Evolutionary conservation across 1,284 basidiomycete species (phyloP).

Genomic region (Malassezia furfur): DNA sequence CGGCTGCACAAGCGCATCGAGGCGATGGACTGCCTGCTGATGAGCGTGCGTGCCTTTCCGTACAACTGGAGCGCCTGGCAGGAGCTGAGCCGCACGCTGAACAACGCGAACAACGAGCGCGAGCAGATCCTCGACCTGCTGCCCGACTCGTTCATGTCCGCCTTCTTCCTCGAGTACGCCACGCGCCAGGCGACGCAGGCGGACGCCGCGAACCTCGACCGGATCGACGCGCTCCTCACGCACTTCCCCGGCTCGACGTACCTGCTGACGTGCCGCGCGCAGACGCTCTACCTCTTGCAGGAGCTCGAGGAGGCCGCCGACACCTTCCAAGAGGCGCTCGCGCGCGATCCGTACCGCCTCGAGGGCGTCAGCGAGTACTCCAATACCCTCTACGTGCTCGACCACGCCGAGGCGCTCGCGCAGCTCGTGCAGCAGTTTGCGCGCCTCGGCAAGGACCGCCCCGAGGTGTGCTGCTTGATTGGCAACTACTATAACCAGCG

Average conservation of each 20-base stretch:
- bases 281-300: conserved; percentile 24
- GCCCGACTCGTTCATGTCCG: conserved; percentile 62
- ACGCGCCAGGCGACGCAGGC: conserved; percentile 65
- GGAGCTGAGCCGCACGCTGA: conserved; percentile 38
- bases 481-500: conserved; percentile 94
- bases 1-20: conserved; percentile 51
- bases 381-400: conserved; percentile 91
- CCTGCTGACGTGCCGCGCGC: conserved; percentile 56
- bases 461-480: conserved; percentile 77
- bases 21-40: conserved; percentile 70
- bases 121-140: conserved; percentile 55
- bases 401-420: conserved; percentile 76
- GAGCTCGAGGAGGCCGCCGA: conserved; percentile 29
- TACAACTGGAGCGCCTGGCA: conserved; percentile 96
- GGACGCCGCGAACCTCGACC: conserved; percentile 23
- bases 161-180: conserved; percentile 80
- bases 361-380: conserved; percentile 95
- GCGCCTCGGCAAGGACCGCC: conserved; percentile 30
- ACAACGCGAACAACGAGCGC: conserved; percentile 15
- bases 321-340: conserved; percentile 33
- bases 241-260: conserved; percentile 76
- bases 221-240: conserved; percentile 55
- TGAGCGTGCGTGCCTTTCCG: conserved; percentile 68
- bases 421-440: conserved; percentile 64
- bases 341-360: conserved; percentile 74